These are phyloP conservation scores for Canariomyces notabilis DNA, from an alignment of 2,329 filamentous ascomycete species.

Conservation along the genomic window DNA sequence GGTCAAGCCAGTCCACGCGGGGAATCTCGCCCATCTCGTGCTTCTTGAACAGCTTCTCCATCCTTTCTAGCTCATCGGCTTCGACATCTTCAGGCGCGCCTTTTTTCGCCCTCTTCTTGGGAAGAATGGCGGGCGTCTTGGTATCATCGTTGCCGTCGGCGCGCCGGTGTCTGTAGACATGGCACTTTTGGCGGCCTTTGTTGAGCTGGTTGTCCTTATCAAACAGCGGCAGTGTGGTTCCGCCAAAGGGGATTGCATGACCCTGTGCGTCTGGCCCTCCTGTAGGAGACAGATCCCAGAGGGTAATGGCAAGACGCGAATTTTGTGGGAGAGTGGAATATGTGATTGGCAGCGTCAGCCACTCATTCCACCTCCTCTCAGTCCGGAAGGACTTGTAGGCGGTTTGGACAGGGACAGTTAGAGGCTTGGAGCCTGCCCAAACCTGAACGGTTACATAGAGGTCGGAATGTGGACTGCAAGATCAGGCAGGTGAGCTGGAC, in stretches of 20 bases:
- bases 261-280: conserved; percentile 64
- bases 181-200: conserved; percentile 89
- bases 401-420: conserved; percentile 88
- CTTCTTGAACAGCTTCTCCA: conserved; percentile 90
- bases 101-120: conserved; percentile 47
- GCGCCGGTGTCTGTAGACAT: conserved; percentile 71
- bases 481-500: conserved; percentile 4
- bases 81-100: conserved; percentile 60
- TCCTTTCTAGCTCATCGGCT: conserved; percentile 76
- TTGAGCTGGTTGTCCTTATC: conserved; percentile 86
- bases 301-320: conserved; percentile 81
- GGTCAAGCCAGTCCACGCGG: conserved; percentile 90
- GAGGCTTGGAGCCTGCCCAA: conserved; percentile 91
- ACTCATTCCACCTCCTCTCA: conserved; percentile 83
- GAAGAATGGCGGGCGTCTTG: conserved; percentile 66
- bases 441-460: conserved; percentile 90
- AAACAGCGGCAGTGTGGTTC: conserved; percentile 88
- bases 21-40: conserved; percentile 97
- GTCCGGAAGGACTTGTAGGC: conserved; percentile 86
- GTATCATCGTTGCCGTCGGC: conserved; percentile 82
- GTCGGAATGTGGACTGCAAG: conserved; percentile 68
- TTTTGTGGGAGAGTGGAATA: conserved; percentile 79
- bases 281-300: conserved; percentile 88
- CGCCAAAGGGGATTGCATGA: conserved; percentile 86
- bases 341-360: conserved; percentile 80